Conservation (phyloP, 164 flowering plant species). For the Tinospora cordifolia region DNA sequence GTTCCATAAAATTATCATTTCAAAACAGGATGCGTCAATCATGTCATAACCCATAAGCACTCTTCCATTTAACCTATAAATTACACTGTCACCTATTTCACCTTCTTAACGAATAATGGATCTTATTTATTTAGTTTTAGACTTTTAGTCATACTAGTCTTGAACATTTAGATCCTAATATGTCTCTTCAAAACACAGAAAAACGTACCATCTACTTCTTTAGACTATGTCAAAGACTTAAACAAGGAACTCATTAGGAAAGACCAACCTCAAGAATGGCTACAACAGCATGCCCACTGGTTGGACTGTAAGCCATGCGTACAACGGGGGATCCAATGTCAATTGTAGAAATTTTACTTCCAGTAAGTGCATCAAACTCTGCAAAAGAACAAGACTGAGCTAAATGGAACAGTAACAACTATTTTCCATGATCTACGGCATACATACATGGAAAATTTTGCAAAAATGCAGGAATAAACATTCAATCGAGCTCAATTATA, state of each 20-base stretch:
- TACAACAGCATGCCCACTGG: constrained; percentile 69
- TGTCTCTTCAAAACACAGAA: background rate
- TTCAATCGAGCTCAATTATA: background rate
- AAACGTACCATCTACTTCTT: background rate
- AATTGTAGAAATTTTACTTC: constrained; percentile 82
- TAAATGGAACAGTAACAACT: background rate
- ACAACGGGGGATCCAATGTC: constrained; percentile 88
- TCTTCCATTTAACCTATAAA: too few relatives aligned
- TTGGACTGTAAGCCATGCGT: constrained; percentile 90
- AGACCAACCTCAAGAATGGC: constrained; percentile 82
- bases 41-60: too few relatives aligned
- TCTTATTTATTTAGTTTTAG: too few relatives aligned
- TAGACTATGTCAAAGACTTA: background rate
- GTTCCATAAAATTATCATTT: too few relatives aligned
- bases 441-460: background rate
- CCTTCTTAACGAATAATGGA: too few relatives aligned
- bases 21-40: too few relatives aligned
- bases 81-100: too few relatives aligned
- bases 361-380: constrained; percentile 97
- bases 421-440: background rate
- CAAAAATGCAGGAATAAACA: background rate
- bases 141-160: too few relatives aligned
- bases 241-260: background rate
- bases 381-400: constrained; percentile 6
- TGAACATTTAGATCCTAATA: too few relatives aligned